A percentile compares a stretch with the other conserved stretches of the same genome.
These are phyloP conservation scores for Cryptococcus neoformans DNA, from an alignment of 1,284 basidiomycete genomes.

Conservation along the genomic window DNA sequence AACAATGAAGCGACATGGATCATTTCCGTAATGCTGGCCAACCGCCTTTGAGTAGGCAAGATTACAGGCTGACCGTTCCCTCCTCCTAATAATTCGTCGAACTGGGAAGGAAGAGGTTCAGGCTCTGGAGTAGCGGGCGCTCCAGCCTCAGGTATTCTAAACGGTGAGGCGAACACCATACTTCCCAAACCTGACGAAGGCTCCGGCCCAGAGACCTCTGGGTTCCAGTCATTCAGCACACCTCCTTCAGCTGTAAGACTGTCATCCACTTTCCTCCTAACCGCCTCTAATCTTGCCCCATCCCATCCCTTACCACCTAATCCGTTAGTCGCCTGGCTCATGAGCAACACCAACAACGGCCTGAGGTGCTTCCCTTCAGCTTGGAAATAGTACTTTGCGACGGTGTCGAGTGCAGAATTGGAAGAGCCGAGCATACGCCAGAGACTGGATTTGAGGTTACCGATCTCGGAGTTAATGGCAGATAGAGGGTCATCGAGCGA, in stretches of 20 bases:
- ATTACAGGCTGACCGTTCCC: slow-evolving; percentile 31
- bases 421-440: slow-evolving; percentile 80
- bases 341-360: slow-evolving; percentile 85
- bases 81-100: slow-evolving; percentile 12
- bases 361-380: slow-evolving; percentile 80
- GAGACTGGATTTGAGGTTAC: slow-evolving; percentile 69
- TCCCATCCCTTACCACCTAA: slow-evolving; percentile 53
- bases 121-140: not conserved
- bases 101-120: slow-evolving; percentile 6
- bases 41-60: slow-evolving; percentile 83
- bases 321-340: slow-evolving; percentile 86
- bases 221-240: slow-evolving; percentile 51
- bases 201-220: slow-evolving; percentile 44
- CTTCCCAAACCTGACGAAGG: slow-evolving; percentile 8
- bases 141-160: slow-evolving; percentile 22
- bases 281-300: slow-evolving; percentile 14
- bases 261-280: slow-evolving; percentile 37
- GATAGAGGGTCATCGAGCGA: slow-evolving; percentile 34
- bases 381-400: slow-evolving; percentile 92
- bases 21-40: slow-evolving; percentile 98
- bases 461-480: slow-evolving; percentile 67
- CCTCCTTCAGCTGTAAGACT: slow-evolving; percentile 43
- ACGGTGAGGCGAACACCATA: slow-evolving; percentile 43
- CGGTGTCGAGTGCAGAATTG: slow-evolving; percentile 79
- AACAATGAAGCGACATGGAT: slow-evolving; percentile 95